These are phyloP conservation scores for Phytophthora macrochlamydospora DNA, from an alignment of 352 stramenopile species.

Conservation along the genomic window DNA sequence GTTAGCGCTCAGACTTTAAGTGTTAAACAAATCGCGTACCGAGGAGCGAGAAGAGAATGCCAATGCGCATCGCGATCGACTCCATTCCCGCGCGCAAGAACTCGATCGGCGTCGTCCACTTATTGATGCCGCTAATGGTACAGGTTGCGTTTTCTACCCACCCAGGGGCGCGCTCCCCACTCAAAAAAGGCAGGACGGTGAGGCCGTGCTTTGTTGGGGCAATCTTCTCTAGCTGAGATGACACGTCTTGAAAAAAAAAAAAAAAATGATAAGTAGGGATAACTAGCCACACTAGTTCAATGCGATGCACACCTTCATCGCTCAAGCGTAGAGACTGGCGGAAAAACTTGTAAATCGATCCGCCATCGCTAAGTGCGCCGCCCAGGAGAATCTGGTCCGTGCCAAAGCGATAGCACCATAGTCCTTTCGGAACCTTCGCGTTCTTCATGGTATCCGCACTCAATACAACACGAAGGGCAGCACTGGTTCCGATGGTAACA, in stretches of 20 bases:
- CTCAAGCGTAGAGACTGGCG: constrained; percentile 69
- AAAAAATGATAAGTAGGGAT: neutral
- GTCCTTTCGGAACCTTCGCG: constrained; percentile 81
- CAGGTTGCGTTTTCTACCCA: constrained; percentile 91
- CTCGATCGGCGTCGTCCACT: constrained; percentile 89
- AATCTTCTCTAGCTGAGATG: constrained; percentile 51
- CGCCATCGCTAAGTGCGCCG: constrained; percentile 96
- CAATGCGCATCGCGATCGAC: constrained; percentile 90
- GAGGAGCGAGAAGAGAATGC: constrained; percentile 84
- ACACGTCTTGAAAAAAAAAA: constrained; percentile 14
- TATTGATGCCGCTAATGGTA: constrained; percentile 91
- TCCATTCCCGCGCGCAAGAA: constrained; percentile 92
- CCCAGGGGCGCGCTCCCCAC: constrained; percentile 92
- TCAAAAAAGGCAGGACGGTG: constrained; percentile 93
- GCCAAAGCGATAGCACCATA: constrained; percentile 96
- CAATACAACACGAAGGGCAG: constrained; percentile 92
- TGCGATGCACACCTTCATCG: constrained; percentile 39
- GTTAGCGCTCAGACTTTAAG: neutral
- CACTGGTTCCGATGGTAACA: constrained; percentile 95
- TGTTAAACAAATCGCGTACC: constrained; percentile 29
- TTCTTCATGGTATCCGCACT: constrained; percentile 44
- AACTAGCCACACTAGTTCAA: neutral
- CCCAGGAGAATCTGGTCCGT: constrained; percentile 88
- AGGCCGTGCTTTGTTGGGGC: constrained; percentile 70
- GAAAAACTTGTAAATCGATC: constrained; percentile 94